Conservation (phyloP, 208 protist species). For the Trypanosomatidae sp. region DNA sequence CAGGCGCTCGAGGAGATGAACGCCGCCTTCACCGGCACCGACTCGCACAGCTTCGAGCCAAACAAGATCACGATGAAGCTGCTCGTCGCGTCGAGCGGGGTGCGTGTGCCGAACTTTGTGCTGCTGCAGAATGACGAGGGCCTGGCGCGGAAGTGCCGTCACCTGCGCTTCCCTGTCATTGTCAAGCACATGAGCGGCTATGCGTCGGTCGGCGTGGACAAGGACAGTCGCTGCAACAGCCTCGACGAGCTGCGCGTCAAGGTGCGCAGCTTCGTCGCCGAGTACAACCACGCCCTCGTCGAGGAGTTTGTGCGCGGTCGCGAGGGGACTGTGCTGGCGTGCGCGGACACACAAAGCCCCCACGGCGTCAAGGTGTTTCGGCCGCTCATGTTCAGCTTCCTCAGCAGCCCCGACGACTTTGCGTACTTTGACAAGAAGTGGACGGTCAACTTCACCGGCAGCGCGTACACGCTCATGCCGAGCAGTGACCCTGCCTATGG, state of each 20-base stretch:
- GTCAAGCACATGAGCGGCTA: constrained; percentile 82
- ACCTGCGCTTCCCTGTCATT: constrained; percentile 82
- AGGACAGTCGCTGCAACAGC: constrained; percentile 72
- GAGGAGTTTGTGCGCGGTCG: constrained; percentile 80
- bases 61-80: constrained; percentile 88
- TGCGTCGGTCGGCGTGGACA: constrained; percentile 75
- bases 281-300: constrained; percentile 78
- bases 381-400: constrained; percentile 78
- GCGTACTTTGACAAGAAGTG: constrained; percentile 87
- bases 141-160: constrained; percentile 71
- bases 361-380: constrained; percentile 74
- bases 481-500: constrained; percentile 56
- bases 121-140: constrained; percentile 47
- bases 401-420: constrained; percentile 65
- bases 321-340: constrained; percentile 76
- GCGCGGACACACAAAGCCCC: constrained; percentile 47
- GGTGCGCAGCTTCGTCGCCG: constrained; percentile 46
- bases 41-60: constrained; percentile 76
- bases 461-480: constrained; percentile 49
- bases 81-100: constrained; percentile 55
- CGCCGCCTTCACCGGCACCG: constrained; percentile 78
- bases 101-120: constrained; percentile 74
- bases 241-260: constrained; percentile 61
- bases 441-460: constrained; percentile 50
- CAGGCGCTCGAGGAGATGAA: constrained; percentile 77